Evolutionary conservation across 108 stramenopile species (phyloP).

Genomic region (Cylindrotheca fusiformis): DNA sequence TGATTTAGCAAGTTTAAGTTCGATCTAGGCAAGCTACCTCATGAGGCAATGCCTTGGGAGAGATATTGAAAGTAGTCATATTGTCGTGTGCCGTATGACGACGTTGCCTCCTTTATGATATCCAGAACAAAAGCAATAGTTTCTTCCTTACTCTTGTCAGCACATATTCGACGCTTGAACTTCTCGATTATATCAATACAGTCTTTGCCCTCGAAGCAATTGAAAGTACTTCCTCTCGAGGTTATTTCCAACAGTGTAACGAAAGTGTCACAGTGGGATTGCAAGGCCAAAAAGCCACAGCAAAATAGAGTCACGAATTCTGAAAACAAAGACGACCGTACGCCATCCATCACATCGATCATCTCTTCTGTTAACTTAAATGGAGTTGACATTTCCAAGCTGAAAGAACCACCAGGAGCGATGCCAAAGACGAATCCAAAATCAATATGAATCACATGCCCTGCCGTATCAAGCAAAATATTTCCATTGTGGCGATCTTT

Average conservation of each 20-base stretch:
- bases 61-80: constrained; percentile 96
- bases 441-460: constrained; percentile 99
- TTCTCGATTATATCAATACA: constrained; percentile 67
- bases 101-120: constrained; percentile 81
- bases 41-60: constrained; percentile 85
- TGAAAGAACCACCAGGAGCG: constrained; percentile 94
- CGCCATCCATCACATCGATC: constrained; percentile 93
- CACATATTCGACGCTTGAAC: constrained; percentile 78
- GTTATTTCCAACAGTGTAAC: constrained; percentile 88
- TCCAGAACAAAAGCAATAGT: constrained; percentile 88
- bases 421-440: constrained; percentile 97
- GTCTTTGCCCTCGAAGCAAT: constrained; percentile 91
- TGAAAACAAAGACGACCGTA: constrained; percentile 86
- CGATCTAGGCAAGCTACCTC: constrained; percentile 1
- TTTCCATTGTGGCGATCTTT: constrained; percentile 99
- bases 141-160: constrained; percentile 79
- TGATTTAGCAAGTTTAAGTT: no score
- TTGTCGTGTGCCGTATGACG: constrained; percentile 86
- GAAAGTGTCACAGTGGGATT: constrained; percentile 83
- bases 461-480: constrained; percentile 91
- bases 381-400: constrained; percentile 90
- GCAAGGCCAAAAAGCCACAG: constrained; percentile 96
- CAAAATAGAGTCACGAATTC: constrained; percentile 95
- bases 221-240: constrained; percentile 84
- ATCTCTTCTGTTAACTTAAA: constrained; percentile 99